Conservation (phyloP, 345 rosid species). For the Anastatica hierochuntica region DNA sequence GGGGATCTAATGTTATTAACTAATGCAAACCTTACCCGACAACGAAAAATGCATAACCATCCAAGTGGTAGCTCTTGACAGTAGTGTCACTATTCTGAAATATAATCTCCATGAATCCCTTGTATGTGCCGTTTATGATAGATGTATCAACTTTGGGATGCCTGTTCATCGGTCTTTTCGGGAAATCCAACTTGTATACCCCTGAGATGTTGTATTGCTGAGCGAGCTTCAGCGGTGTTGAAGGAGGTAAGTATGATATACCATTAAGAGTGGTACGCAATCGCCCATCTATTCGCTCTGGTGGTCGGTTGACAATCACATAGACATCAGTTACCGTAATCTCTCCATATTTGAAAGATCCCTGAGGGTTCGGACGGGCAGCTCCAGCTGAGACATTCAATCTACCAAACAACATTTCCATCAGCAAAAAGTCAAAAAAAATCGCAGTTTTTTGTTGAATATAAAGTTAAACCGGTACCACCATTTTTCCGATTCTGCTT, state of each 20-base stretch:
- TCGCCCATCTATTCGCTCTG: conserved; percentile 65
- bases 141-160: conserved; percentile 73
- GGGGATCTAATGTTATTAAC: conserved; percentile 9
- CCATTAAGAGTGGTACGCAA: conserved; percentile 61
- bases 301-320: conserved; percentile 58
- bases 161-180: conserved; percentile 60
- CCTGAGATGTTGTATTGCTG: conserved; percentile 72
- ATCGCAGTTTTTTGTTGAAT: too few species aligned
- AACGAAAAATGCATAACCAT: conserved; percentile 89
- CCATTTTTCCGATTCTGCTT: too few species aligned
- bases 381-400: conserved; percentile 87
- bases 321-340: conserved; percentile 83
- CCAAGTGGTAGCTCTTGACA: conserved; percentile 79
- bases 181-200: conserved; percentile 87
- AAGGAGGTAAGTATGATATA: conserved; percentile 71
- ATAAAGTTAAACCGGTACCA: too few species aligned
- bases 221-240: conserved; percentile 82
- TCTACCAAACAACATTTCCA: conserved; percentile 29
- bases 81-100: conserved; percentile 76
- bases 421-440: too few species aligned
- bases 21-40: conserved; percentile 62
- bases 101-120: conserved; percentile 84
- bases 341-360: conserved; percentile 79
- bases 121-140: conserved; percentile 72
- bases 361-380: conserved; percentile 94